phyloP scores from a whole-genome alignment of 371 early-diverging fungal species.

The Sporodiniella umbellata region DNA sequence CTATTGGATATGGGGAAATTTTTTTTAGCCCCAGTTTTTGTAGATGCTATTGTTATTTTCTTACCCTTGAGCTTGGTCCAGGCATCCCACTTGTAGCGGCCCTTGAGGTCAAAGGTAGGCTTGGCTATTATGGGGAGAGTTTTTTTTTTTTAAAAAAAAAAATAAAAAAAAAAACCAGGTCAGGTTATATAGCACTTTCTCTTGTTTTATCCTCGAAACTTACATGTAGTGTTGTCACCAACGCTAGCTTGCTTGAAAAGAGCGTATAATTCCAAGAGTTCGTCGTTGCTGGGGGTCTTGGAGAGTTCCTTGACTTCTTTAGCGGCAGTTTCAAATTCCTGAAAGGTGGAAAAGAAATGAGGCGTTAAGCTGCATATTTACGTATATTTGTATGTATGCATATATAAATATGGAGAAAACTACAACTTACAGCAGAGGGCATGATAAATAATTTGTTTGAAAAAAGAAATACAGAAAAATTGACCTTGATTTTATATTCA shows the following conservation, averaged over 20 bases:
- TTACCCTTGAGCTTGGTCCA: slow-evolving; percentile 66
- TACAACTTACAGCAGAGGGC: slow-evolving; percentile 15
- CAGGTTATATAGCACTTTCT: not conserved
- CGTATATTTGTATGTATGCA: too few species aligned
- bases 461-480: not conserved
- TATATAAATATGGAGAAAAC: too few species aligned
- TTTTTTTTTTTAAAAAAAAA: too few species aligned
- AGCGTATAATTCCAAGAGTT: slow-evolving; percentile 74
- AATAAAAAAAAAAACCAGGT: too few species aligned
- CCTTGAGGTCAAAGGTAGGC: slow-evolving; percentile 67
- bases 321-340: slow-evolving; percentile 40
- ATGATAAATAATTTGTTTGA: slow-evolving; percentile 3
- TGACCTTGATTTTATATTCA: not conserved
- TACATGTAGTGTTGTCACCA: slow-evolving; percentile 70
- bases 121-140: too few species aligned
- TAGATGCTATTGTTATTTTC: not conserved
- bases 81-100: slow-evolving; percentile 82
- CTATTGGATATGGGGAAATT: not conserved
- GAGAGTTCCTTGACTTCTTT: slow-evolving; percentile 55
- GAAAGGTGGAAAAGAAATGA: too few species aligned
- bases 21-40: not conserved
- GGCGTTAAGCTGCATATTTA: too few species aligned
- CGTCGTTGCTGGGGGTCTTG: slow-evolving; percentile 61
- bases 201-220: not conserved
- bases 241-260: slow-evolving; percentile 83